Base-by-base conservation (phyloP, 345 rosid species). In the Pistacia vera region DNA sequence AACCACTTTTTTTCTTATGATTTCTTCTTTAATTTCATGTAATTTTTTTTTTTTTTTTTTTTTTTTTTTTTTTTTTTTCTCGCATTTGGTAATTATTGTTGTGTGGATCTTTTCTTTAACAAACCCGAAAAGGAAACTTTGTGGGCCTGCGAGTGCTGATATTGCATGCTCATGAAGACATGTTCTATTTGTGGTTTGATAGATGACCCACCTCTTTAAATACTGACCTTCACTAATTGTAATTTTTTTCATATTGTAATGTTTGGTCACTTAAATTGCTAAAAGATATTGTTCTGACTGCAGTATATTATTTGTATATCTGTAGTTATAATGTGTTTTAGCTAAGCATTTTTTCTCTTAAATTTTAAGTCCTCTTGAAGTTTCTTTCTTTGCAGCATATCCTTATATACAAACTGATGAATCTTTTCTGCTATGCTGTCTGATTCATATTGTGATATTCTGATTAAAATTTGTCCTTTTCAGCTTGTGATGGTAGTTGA, bases 401-500 rank as follows among this genome's bases (percentile, higher is more conserved):
- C 38, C 33, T 12, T 22, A 20, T 58, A 58, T 25, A 4, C 67
- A 51, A 41, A 20, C n/a, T 33, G 14, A 22, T 71, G 17, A 56
- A 55, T 54, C 55, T 57, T 52, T 61, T n/a, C 14, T 60, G 13
- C 58, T 52, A 20, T 41, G 35, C 2, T 63, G 16, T 74, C 28
- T 49, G 66, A 20, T 41, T 51, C 41, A 35, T 67, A 8, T 54
- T n/a, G 8, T 66, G 14, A 74, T 36, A 66, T 52, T 48, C 54
- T 69, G 63, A 62, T 51, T 13, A 5, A 13, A 20, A 75, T 66
- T 18, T 73, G 33, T 77, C 63, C 41, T 58, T 75, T 83, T 76
- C 90, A 95, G 98, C 86, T 95, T 57, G 99, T 93, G 71, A 95
- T 95, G 98, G 98, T 93, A 71, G 98, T 96, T 85, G 99, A 93